Evolutionary conservation across 2,329 filamentous ascomycete genomes (phyloP), one percentile per base, ranked within the genome.

Genomic region (Cladophialophora bantiana): DNA sequence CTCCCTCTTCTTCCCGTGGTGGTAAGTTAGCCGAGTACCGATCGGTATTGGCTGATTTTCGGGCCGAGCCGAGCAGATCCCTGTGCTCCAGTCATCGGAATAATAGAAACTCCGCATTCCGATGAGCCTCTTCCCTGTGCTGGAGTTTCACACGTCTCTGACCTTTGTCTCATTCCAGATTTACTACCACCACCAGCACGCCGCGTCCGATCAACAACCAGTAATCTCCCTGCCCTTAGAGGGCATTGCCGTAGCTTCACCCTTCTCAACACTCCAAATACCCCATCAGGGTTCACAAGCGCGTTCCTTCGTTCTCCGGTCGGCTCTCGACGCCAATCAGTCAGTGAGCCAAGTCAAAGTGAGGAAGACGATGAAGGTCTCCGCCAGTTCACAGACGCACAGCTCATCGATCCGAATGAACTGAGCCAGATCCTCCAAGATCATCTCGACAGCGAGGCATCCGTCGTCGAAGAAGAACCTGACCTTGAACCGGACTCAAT

Each of bases 51-150:
- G 5, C 4, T 34, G 7, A 1, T 5, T 0, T 1, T 50, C 57
- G 57, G 57, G 26, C 57, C 57, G 57, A 36, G n/a, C 57, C 57
- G 31, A 35, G 45, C 45, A 50, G 45, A 55, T 34, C 52, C n/a
- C 38, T 20, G 6, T 18, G 38, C 18, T 34, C 26, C 9, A 20
- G n/a, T 4, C 9, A 36, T 20, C 57, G 57, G 57, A 40, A 45
- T 15, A 20, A 59, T 15, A 59, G 57, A 59, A 48, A 50, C 35
- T 59, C 57, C 57, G 57, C 12, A 2, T 34, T 12, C 38, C 31
- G 57, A 45, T 59, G 57, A 20, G 2, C 52, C 13, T 45, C 15
- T 18, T 38, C 40, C 26, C 40, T 9, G n/a, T 18, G n/a, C 20
- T 50, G 26, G 31, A 59, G 7, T 31, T 34, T 50, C 38, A 59